These are phyloP conservation scores for Spirogloea muscicola DNA, from an alignment of 139 green algal species.

Conservation along the genomic window DNA sequence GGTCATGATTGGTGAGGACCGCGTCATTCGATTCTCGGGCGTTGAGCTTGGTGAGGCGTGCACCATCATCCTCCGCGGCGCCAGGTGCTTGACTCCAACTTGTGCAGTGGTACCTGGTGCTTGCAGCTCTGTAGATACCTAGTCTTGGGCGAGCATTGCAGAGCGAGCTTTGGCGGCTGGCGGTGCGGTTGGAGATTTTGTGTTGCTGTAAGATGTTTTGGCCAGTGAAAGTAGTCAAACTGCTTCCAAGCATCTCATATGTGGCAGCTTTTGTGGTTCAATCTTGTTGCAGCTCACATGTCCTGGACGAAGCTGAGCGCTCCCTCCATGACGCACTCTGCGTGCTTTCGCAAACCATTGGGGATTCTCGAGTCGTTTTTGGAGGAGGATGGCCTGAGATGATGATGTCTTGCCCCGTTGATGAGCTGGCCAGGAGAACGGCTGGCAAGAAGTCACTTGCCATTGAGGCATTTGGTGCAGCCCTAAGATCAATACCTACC, in stretches of 20 bases:
- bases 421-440: slow-evolving; percentile 70
- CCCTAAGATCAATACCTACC: slow-evolving; percentile 82
- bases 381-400: slow-evolving; percentile 93
- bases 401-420: slow-evolving; percentile 69
- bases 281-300: slow-evolving; percentile 59
- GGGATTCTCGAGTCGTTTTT: slow-evolving; percentile 82
- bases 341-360: slow-evolving; percentile 81
- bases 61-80: slow-evolving; percentile 94
- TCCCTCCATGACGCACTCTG: slow-evolving; percentile 97
- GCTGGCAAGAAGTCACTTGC: slow-evolving; percentile 85
- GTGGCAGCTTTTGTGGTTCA: neutral
- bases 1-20: slow-evolving; percentile 88
- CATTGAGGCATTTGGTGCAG: slow-evolving; percentile 85
- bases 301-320: slow-evolving; percentile 96
- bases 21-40: slow-evolving; percentile 92
- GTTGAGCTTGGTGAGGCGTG: slow-evolving; percentile 89
- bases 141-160: no score
- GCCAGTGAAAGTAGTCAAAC: no score
- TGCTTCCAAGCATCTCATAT: no score
- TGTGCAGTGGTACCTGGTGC: no score
- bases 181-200: no score
- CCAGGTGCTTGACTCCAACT: slow-evolving; percentile 57
- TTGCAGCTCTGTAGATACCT: no score
- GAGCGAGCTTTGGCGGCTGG: no score
- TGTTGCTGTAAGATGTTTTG: no score